Base-by-base conservation (phyloP, 768 basidiomycete genomes). In the Rhodocollybia butyracea region DNA sequence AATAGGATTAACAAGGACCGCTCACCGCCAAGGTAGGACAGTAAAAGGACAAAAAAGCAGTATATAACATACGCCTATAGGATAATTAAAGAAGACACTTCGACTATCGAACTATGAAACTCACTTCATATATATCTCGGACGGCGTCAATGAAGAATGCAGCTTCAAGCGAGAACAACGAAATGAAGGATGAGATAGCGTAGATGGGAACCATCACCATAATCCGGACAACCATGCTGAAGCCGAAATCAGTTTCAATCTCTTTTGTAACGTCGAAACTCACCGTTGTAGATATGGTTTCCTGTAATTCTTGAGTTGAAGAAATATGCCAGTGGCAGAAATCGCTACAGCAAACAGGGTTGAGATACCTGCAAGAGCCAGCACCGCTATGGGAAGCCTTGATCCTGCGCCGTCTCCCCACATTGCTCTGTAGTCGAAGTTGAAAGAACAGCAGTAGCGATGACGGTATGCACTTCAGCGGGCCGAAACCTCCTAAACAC, bases 151-250 rank as follows among this genome's bases (percentile, higher is more conserved):
- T 95, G 58, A 97, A 87, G 74, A 98, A 98, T 0, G 97, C 97
- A 2, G 90, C 93, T 66, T 96, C 89, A 53, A 98, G 75, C 0
- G 94, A 97, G 73, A 94, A 92, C 38, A 99, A 76, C 0, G 96
- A 93, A 58, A 98, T 93, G 61, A 98, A 76, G 3, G 93, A 94
- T 0, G 97, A 81, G 27, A 98, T 76, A 1, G 85, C 93, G 68
- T 99, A 98, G 27, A 98, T 74, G 0, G 96, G 96, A 5, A 91
- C 91, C 94, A 98, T 98, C 62, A 98, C 59, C 90, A 98, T 94
- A 66, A 98, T 97, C 45, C 97, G 82, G 41, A 97, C 80, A 46
- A 96, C 94, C 82, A 91, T 89, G 60, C 96, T 89, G 56, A 19
- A 34, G n/a, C n/a, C n/a, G 10, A 56, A 32, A 21, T 2, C 10